These are phyloP conservation scores for Vitis hybrid DNA, from an alignment of 177 flowering plant genomes.

Conservation along the genomic window DNA sequence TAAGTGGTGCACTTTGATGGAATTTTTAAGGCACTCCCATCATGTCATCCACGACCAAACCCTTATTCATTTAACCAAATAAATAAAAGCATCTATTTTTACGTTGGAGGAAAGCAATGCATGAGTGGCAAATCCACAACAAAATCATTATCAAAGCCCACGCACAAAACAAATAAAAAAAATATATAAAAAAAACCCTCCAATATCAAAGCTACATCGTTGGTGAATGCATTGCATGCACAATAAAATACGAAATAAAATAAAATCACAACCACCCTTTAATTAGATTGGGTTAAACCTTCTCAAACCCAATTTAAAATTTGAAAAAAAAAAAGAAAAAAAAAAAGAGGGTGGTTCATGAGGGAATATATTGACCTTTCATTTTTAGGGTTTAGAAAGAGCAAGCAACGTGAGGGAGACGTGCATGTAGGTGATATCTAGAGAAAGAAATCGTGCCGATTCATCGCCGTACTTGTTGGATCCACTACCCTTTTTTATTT, in stretches of 20 bases:
- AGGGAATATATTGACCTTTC: constrained; percentile 24
- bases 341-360: not conserved
- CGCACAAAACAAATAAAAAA: constrained; percentile 13
- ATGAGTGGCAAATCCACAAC: constrained; percentile 39
- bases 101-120: constrained; percentile 64
- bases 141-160: constrained; percentile 36
- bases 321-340: too few species aligned
- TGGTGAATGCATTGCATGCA: constrained; percentile 29
- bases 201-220: not conserved
- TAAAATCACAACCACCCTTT: not conserved
- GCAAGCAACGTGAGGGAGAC: constrained; percentile 64
- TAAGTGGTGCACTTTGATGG: constrained; percentile 49
- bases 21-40: constrained; percentile 24
- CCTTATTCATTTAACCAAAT: not conserved
- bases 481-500: constrained; percentile 17
- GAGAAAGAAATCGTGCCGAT: constrained; percentile 20
- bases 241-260: constrained; percentile 9
- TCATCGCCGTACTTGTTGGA: constrained; percentile 55
- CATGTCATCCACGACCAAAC: constrained; percentile 24
- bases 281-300: too few species aligned
- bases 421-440: constrained; percentile 48
- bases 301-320: too few species aligned
- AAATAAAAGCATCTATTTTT: constrained; percentile 18
- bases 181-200: not conserved
- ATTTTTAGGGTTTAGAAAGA: constrained; percentile 11